These are phyloP conservation scores for Starmera caribaea DNA, from an alignment of 805 yeast species.

Conservation along the genomic window DNA sequence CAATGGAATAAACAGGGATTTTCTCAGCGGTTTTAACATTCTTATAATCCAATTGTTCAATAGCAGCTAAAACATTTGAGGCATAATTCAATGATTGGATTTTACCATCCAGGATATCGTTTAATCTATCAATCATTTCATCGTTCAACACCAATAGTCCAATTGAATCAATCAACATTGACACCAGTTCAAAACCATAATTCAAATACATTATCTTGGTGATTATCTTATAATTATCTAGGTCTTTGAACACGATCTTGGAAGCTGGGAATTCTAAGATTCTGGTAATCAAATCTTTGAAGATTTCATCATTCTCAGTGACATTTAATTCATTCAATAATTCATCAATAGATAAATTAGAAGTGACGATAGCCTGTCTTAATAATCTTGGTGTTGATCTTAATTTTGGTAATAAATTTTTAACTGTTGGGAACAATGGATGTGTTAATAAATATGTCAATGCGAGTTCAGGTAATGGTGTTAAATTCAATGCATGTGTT, in stretches of 20 bases:
- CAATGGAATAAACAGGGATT: constrained; percentile 47
- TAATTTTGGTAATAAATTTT: constrained; percentile 44
- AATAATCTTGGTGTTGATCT: constrained; percentile 51
- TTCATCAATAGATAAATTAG: constrained; percentile 57
- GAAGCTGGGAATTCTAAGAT: constrained; percentile 47
- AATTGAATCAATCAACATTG: constrained; percentile 60
- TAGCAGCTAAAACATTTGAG: constrained; percentile 21
- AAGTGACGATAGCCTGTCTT: constrained; percentile 76
- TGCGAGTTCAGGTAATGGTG: constrained; percentile 31
- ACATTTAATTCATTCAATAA: constrained; percentile 50
- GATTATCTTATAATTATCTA: constrained; percentile 29
- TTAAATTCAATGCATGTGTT: constrained; percentile 27
- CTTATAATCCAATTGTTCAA: constrained; percentile 19
- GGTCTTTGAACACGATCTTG: constrained; percentile 17
- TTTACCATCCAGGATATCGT: constrained; percentile 34
- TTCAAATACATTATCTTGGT: constrained; percentile 34
- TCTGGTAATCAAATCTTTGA: constrained; percentile 58
- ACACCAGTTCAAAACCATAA: constrained; percentile 52
- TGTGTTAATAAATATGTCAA: constrained; percentile 74
- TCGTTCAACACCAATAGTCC: constrained; percentile 61
- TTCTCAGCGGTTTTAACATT: constrained; percentile 26
- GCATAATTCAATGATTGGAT: constrained; percentile 34
- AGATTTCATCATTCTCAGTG: constrained; percentile 50
- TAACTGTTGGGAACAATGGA: constrained; percentile 71
- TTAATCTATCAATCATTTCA: constrained; percentile 36